These are phyloP conservation scores for Tricholoma matsutake DNA, from an alignment of 768 basidiomycete species.

Conservation along the genomic window DNA sequence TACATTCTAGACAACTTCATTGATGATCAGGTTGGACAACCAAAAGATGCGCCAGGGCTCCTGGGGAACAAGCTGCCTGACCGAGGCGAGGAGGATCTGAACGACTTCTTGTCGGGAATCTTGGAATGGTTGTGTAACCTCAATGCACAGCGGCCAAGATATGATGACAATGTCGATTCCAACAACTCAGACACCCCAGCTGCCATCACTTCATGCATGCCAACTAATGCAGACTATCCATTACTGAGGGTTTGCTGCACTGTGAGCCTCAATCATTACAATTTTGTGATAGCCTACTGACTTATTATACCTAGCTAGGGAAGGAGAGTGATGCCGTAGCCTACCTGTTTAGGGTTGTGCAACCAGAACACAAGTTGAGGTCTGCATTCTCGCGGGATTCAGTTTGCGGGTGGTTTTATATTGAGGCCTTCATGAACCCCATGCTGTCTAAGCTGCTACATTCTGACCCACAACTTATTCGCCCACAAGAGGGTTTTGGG, in stretches of 20 bases:
- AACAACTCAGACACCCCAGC: no score
- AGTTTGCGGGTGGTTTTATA: background rate
- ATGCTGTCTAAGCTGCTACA: background rate
- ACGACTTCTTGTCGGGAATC: no score
- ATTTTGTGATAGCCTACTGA: background rate
- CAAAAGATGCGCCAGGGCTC: no score
- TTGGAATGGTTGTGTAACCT: no score
- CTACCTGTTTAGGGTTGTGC: background rate
- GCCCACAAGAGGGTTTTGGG: background rate
- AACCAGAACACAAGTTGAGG: background rate
- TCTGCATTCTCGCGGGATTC: background rate
- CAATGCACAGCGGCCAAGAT: no score
- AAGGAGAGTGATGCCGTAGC: background rate
- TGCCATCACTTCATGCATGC: background rate
- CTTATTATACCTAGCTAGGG: background rate
- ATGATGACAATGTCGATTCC: no score
- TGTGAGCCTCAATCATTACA: background rate
- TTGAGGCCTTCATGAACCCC: slow-evolving; percentile 1
- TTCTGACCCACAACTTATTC: background rate
- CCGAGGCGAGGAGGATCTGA: no score
- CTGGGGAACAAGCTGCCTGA: no score
- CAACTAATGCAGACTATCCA: background rate
- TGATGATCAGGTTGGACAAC: no score
- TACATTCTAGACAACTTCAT: no score
- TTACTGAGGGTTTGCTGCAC: background rate